phyloP scores from a whole-genome alignment of 441 rosid species.

The Pelargonium cotyledonis region DNA sequence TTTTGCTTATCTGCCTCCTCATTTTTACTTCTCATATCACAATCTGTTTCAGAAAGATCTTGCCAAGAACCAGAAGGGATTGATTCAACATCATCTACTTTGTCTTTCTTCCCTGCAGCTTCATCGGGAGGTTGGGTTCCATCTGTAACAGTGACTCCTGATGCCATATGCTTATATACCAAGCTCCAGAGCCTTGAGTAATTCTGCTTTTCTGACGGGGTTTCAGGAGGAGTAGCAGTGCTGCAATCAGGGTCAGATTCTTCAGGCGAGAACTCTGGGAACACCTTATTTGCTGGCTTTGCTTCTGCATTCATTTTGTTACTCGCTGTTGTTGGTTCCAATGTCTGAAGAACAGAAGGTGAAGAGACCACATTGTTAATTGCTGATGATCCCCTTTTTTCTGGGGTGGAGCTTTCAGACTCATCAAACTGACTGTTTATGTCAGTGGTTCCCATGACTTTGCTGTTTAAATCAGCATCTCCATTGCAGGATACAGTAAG shows the following conservation, averaged over 20 bases:
- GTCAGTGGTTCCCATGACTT: slow-evolving; percentile 16
- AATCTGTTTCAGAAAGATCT: slow-evolving; percentile 17
- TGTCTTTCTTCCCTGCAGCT: slow-evolving; percentile 14
- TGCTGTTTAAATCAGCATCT: neutral
- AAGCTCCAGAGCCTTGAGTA: slow-evolving; percentile 61
- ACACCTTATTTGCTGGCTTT: slow-evolving; percentile 13
- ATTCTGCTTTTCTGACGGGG: slow-evolving; percentile 35
- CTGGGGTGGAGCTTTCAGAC: slow-evolving; percentile 8
- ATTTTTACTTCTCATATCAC: slow-evolving; percentile 17
- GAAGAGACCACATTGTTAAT: slow-evolving; percentile 14
- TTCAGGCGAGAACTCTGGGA: slow-evolving; percentile 18
- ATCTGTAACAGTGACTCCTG: slow-evolving; percentile 34
- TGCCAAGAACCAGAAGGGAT: slow-evolving; percentile 12
- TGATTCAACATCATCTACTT: slow-evolving; percentile 20
- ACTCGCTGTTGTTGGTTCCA: slow-evolving; percentile 14
- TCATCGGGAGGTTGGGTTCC: slow-evolving; percentile 20
- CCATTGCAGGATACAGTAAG: neutral
- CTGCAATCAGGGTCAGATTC: slow-evolving; percentile 27
- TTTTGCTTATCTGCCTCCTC: slow-evolving; percentile 24
- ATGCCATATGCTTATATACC: slow-evolving; percentile 74
- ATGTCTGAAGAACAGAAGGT: slow-evolving; percentile 11
- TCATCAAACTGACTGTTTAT: slow-evolving; percentile 14
- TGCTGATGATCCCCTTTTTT: slow-evolving; percentile 14
- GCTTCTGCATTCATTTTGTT: slow-evolving; percentile 17
- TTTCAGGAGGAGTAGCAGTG: slow-evolving; percentile 24